A percentile compares a stretch with the other conserved stretches of the same genome.
Evolutionary conservation across 768 basidiomycete genomes (phyloP).

Genomic region (Mycena vulgaris): DNA sequence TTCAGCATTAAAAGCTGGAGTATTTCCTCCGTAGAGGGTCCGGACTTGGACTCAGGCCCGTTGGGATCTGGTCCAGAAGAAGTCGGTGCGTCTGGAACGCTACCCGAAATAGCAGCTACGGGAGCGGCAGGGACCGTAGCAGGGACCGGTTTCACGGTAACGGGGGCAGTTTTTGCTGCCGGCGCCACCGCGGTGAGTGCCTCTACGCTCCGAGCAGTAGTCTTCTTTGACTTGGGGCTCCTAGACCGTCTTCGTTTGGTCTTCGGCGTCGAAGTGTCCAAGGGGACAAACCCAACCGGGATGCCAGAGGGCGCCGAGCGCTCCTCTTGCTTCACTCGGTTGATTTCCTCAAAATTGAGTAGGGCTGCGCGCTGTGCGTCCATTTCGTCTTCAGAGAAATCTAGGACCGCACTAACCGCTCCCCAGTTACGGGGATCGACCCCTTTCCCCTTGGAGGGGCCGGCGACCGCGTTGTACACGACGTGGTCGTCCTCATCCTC

Average conservation of each 20-base stretch:
- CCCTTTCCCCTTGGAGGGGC: conserved; percentile 24
- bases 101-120: too few species aligned
- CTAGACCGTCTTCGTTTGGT: neutral
- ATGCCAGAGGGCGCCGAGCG: neutral
- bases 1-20: neutral
- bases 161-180: too few species aligned
- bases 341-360: conserved; percentile 15
- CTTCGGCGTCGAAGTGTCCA: neutral
- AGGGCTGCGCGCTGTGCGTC: conserved; percentile 10
- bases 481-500: conserved; percentile 8
- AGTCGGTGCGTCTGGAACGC: neutral
- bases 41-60: conserved; percentile 1
- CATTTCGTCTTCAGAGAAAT: neutral
- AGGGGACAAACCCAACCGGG: neutral
- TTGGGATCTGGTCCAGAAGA: neutral
- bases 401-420: neutral
- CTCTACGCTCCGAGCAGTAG: too few species aligned
- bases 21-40: neutral
- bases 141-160: too few species aligned
- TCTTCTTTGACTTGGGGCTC: neutral
- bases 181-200: too few species aligned
- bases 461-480: neutral
- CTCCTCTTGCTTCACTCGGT: conserved; percentile 9
- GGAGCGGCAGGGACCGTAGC: too few species aligned
- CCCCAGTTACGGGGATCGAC: conserved; percentile 30